Evolutionary conservation across 257 asterid genomes (phyloP).

Genomic region (Mentha longifolia): DNA sequence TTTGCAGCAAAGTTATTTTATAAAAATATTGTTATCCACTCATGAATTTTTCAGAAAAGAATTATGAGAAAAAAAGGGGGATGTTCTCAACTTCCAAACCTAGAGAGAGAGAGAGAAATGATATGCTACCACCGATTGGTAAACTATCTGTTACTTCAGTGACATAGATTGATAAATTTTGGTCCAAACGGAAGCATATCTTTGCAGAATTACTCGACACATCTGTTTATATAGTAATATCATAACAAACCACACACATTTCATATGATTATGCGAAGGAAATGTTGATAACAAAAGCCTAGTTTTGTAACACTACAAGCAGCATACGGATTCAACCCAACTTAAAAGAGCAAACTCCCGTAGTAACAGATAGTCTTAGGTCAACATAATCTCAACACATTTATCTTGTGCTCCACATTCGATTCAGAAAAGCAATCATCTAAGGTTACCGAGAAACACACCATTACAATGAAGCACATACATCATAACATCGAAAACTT

Average conservation of each 20-base stretch:
- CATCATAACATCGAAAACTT: not conserved
- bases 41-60: no score
- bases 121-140: no score
- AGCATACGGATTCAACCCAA: constrained; percentile 25
- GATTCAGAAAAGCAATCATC: constrained; percentile 1
- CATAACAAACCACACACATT: not conserved
- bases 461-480: not conserved
- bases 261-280: not conserved
- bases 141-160: constrained; percentile 14
- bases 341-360: constrained; percentile 17
- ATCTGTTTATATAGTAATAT: not conserved
- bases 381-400: constrained; percentile 18
- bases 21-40: no score
- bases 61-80: no score
- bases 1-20: no score
- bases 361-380: not conserved
- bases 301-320: not conserved
- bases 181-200: constrained; percentile 16
- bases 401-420: constrained; percentile 9
- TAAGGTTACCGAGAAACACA: not conserved
- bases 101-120: no score
- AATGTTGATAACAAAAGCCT: not conserved
- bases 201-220: not conserved
- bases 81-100: no score
- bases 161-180: not conserved